These are phyloP conservation scores for Aspergillus sparsus DNA, from an alignment of 495 filamentous ascomycete species.

Conservation along the genomic window DNA sequence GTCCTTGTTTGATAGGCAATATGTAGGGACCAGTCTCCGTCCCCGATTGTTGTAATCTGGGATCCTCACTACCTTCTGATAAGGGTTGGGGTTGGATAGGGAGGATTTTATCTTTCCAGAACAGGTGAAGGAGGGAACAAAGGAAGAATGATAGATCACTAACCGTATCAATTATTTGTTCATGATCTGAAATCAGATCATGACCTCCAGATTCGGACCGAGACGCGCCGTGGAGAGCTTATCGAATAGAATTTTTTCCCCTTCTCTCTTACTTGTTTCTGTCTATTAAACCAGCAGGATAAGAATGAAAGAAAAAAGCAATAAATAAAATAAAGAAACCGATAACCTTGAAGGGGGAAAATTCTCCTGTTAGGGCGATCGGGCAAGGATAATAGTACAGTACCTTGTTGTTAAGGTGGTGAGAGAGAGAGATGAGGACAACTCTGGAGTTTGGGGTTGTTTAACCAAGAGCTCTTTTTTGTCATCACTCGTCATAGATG, in stretches of 20 bases:
- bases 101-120: slow-evolving; percentile 1
- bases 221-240: neutral
- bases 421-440: neutral
- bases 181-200: neutral
- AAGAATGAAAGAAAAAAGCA: no score
- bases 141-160: neutral
- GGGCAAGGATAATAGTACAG: neutral
- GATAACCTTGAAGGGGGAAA: no score
- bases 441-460: neutral
- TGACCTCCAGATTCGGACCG: neutral
- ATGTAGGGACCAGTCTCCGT: no score
- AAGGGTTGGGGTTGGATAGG: neutral
- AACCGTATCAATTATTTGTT: slow-evolving; percentile 6
- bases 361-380: no score
- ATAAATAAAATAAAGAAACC: no score
- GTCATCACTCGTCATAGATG: neutral
- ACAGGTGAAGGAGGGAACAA: neutral
- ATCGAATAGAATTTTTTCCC: neutral
- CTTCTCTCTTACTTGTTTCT: no score
- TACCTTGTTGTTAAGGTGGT: no score
- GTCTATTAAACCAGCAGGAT: no score
- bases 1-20: no score
- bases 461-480: neutral
- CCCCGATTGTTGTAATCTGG: neutral
- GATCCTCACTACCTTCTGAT: neutral